Percentiles rank a stretch among this genome's conserved stretches.
phyloP scores from a whole-genome alignment of 108 stramenopile genomes.

The Nitzschia inconspicua region DNA sequence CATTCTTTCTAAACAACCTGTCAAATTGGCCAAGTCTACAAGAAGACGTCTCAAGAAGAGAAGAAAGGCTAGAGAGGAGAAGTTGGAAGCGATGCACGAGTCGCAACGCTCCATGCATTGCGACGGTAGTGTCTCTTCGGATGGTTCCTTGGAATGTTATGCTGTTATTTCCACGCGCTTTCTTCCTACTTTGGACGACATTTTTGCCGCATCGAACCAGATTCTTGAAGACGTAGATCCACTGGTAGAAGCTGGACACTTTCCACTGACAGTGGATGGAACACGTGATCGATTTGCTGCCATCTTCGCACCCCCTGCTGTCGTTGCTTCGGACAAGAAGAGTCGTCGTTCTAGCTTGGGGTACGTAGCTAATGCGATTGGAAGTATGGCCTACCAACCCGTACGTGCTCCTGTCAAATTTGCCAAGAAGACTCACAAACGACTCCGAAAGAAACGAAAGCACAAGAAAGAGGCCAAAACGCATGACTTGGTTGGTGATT shows the following conservation, averaged over 20 bases:
- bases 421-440: constrained; percentile 1
- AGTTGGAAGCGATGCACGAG: not conserved
- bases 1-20: constrained; percentile 4
- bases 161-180: not conserved
- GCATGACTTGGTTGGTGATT: too few species aligned
- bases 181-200: not conserved
- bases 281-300: not conserved
- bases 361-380: constrained; percentile 7
- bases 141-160: not conserved
- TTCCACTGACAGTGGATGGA: not conserved
- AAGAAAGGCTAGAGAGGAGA: constrained; percentile 1
- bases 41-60: constrained; percentile 2
- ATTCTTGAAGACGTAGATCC: not conserved
- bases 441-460: not conserved
- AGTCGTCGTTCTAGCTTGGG: constrained; percentile 6
- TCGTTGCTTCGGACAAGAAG: not conserved
- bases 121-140: not conserved
- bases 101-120: not conserved
- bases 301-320: too few species aligned
- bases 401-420: constrained; percentile 12
- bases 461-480: not conserved
- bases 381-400: constrained; percentile 10
- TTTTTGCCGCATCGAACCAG: not conserved
- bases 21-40: constrained; percentile 5
- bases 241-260: not conserved